Conservation (phyloP, 1,284 basidiomycete genomes). For the Marasmius sp. region DNA sequence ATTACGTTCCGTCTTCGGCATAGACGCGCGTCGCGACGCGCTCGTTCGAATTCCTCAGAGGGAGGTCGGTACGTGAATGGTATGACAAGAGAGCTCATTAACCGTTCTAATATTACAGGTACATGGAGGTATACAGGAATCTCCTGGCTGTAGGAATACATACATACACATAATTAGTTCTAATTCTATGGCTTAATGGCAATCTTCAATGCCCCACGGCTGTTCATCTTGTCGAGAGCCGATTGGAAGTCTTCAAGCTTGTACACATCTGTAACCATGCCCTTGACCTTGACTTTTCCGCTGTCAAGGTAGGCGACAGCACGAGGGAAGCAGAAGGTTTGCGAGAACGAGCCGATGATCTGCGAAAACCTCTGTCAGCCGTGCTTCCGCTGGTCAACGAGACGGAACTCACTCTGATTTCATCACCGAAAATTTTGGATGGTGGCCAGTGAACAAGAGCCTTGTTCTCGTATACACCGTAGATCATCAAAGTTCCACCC, state of each 20-base stretch:
- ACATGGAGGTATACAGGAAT: neutral
- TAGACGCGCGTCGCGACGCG: too few relatives aligned
- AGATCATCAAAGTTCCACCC: conserved; percentile 74
- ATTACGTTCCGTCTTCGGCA: too few relatives aligned
- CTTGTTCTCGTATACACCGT: conserved; percentile 73
- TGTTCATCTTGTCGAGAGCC: conserved; percentile 85
- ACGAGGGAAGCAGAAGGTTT: conserved; percentile 85
- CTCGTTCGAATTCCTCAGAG: too few relatives aligned
- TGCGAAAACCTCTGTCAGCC: conserved; percentile 22
- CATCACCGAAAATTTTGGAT: conserved; percentile 77
- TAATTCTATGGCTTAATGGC: conserved; percentile 44
- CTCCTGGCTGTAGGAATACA: neutral
- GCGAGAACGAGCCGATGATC: conserved; percentile 88
- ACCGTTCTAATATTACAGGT: neutral
- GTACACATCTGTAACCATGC: conserved; percentile 83
- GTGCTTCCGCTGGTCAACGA: neutral
- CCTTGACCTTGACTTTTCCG: conserved; percentile 80
- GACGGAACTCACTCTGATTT: conserved; percentile 62
- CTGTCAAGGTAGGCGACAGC: conserved; percentile 85
- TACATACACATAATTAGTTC: too few relatives aligned
- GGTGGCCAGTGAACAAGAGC: conserved; percentile 18
- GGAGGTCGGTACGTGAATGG: too few relatives aligned
- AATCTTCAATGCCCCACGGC: conserved; percentile 69
- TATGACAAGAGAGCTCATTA: too few relatives aligned
- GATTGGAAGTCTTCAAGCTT: conserved; percentile 78